Percentiles rank a stretch among this genome's conserved stretches.
Conservation (phyloP, 169 alveolate genomes). For the Cryptosporidium tyzzeri region DNA sequence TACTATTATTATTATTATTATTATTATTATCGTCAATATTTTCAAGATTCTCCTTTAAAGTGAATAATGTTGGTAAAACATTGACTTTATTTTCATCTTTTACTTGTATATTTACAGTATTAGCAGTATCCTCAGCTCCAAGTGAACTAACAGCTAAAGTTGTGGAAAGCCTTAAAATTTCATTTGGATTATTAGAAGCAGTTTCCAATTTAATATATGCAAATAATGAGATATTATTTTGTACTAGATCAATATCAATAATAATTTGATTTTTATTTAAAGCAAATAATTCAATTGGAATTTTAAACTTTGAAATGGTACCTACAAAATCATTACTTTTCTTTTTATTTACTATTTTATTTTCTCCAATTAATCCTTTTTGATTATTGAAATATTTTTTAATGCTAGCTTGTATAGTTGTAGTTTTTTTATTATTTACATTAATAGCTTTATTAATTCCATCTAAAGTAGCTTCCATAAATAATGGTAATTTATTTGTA, state of each 20-base stretch:
- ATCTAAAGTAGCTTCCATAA: slow-evolving; percentile 33
- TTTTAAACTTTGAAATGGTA: slow-evolving; percentile 26
- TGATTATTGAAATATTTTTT: slow-evolving; percentile 6
- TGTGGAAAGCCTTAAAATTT: slow-evolving; percentile 2
- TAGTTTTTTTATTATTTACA: neutral
- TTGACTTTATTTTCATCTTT: neutral
- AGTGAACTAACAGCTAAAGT: slow-evolving; percentile 38
- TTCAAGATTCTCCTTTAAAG: neutral
- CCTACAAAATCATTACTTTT: slow-evolving; percentile 18
- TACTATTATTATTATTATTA: neutral
- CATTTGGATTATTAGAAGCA: slow-evolving; percentile 9
- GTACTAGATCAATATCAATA: slow-evolving; percentile 28
- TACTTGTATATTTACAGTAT: neutral
- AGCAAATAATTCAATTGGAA: slow-evolving; percentile 28
- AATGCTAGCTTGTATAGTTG: neutral
- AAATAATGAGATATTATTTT: slow-evolving; percentile 26
- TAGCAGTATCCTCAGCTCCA: slow-evolving; percentile 11
- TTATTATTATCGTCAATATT: neutral
- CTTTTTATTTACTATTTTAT: neutral
- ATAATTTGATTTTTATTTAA: neutral
- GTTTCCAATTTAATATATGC: slow-evolving; percentile 22
- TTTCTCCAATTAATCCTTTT: neutral
- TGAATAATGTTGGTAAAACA: neutral
- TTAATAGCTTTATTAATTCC: neutral
- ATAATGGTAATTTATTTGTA: slow-evolving; percentile 39